Conservation (phyloP, 1,139 yeast genomes). For the Dujonia santamariae region DNA sequence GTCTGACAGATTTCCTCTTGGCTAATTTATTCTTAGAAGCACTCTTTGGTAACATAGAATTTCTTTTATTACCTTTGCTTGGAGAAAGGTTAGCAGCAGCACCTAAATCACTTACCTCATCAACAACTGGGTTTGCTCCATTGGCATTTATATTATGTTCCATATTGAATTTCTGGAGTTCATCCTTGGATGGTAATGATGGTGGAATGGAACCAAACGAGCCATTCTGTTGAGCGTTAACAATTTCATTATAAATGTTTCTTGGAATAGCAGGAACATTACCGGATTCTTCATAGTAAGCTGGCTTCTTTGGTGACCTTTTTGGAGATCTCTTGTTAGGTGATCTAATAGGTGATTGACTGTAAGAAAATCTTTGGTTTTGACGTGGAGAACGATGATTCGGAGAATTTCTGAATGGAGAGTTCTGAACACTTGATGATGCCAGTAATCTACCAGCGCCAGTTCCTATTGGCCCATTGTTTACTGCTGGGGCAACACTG, state of each 20-base stretch:
- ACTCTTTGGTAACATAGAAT: slow-evolving; percentile 27
- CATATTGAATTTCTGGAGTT: slow-evolving; percentile 9
- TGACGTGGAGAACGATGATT: no score
- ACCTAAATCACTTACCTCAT: slow-evolving; percentile 24
- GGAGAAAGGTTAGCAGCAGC: slow-evolving; percentile 31
- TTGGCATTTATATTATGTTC: background rate
- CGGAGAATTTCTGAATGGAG: slow-evolving; percentile 19
- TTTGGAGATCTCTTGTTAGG: slow-evolving; percentile 14
- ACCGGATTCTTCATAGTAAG: slow-evolving; percentile 12
- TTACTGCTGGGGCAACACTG: slow-evolving; percentile 16
- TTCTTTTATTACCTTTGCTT: slow-evolving; percentile 21
- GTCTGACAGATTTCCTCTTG: slow-evolving; percentile 37
- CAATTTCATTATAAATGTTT: slow-evolving; percentile 46
- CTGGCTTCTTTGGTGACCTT: slow-evolving; percentile 16
- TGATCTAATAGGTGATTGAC: slow-evolving; percentile 21
- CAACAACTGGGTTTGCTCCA: slow-evolving; percentile 20
- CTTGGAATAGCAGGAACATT: slow-evolving; percentile 38
- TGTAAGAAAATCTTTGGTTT: slow-evolving; percentile 16
- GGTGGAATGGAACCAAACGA: slow-evolving; percentile 34
- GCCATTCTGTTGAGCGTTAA: slow-evolving; percentile 34
- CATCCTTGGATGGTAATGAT: slow-evolving; percentile 42
- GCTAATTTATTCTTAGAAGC: slow-evolving; percentile 33
- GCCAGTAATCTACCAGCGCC: slow-evolving; percentile 23
- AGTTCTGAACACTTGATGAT: slow-evolving; percentile 33
- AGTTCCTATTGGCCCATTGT: slow-evolving; percentile 8